These are phyloP conservation scores for Backusella liffmaniae DNA, from an alignment of 192 early-diverging fungal species.

Conservation along the genomic window DNA sequence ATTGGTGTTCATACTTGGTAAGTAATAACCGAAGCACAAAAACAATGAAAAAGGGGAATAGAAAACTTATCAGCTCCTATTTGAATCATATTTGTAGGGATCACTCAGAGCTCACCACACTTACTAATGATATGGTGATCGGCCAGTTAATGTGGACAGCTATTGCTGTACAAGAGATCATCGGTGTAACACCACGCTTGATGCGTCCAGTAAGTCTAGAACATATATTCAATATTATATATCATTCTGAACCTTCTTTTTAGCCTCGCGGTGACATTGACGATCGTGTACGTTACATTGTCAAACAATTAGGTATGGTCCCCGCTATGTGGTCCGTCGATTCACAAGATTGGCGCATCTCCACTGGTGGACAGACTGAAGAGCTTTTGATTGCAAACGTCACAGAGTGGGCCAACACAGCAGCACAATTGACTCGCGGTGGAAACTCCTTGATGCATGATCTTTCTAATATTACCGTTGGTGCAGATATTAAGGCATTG, in stretches of 20 bases:
- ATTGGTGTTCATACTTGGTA: constrained; percentile 45
- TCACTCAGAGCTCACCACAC: constrained; percentile 54
- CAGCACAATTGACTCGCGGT: constrained; percentile 24
- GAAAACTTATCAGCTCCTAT: neutral
- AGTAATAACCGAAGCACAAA: neutral
- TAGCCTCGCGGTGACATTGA: constrained; percentile 64
- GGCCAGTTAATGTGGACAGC: constrained; percentile 69
- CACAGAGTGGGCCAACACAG: constrained; percentile 27
- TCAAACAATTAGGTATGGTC: constrained; percentile 43
- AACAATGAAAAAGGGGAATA: neutral
- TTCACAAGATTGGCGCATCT: constrained; percentile 17
- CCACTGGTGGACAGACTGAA: constrained; percentile 23
- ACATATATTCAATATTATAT: neutral
- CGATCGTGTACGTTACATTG: constrained; percentile 56
- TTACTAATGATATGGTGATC: constrained; percentile 65
- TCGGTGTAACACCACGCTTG: constrained; percentile 45
- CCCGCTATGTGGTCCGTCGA: constrained; percentile 42
- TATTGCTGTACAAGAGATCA: constrained; percentile 47
- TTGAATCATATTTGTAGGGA: constrained; percentile 30
- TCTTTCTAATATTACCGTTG: constrained; percentile 41
- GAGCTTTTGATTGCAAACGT: constrained; percentile 33
- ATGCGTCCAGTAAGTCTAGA: constrained; percentile 43
- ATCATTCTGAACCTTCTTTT: neutral
- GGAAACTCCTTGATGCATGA: constrained; percentile 52
- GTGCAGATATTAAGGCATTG: constrained; percentile 36